Evolutionary conservation across 805 yeast species (phyloP).

Genomic region (Lachancea cidri): DNA sequence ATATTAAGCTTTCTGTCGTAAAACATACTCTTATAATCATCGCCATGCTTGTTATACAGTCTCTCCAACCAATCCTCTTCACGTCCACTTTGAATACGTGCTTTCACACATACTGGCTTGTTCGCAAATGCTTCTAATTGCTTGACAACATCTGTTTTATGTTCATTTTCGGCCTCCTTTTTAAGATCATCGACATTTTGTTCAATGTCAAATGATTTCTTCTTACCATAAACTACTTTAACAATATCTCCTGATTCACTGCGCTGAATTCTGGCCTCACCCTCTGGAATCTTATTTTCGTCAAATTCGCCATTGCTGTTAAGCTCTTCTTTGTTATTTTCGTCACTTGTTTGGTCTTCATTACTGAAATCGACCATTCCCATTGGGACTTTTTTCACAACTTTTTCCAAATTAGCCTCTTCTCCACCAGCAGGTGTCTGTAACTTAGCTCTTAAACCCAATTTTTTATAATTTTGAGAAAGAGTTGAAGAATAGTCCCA

Average conservation of each 20-base stretch:
- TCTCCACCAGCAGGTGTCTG: constrained; percentile 73
- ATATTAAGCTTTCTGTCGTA: constrained; percentile 85
- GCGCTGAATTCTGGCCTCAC: constrained; percentile 72
- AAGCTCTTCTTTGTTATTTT: constrained; percentile 20
- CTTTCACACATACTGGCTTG: constrained; percentile 38
- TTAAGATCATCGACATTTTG: constrained; percentile 30
- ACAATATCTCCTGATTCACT: constrained; percentile 64
- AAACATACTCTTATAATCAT: constrained; percentile 82
- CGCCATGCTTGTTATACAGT: constrained; percentile 75
- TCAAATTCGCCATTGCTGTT: constrained; percentile 34
- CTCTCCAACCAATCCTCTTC: constrained; percentile 68
- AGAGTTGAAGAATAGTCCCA: constrained; percentile 86
- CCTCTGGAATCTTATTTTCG: constrained; percentile 59
- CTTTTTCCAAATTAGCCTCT: constrained; percentile 48
- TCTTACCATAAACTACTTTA: constrained; percentile 66
- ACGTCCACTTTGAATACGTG: constrained; percentile 58
- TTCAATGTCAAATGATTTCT: constrained; percentile 36
- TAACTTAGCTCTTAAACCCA: constrained; percentile 70
- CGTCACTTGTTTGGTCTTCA: constrained; percentile 29
- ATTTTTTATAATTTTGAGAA: constrained; percentile 75
- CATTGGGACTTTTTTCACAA: constrained; percentile 35
- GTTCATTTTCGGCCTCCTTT: constrained; percentile 17
- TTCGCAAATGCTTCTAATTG: constrained; percentile 62
- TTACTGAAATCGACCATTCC: constrained; percentile 20
- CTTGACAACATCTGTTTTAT: constrained; percentile 54